Base-by-base conservation (phyloP, 2,329 filamentous ascomycete genomes). In the Aspergillus tamarii region DNA sequence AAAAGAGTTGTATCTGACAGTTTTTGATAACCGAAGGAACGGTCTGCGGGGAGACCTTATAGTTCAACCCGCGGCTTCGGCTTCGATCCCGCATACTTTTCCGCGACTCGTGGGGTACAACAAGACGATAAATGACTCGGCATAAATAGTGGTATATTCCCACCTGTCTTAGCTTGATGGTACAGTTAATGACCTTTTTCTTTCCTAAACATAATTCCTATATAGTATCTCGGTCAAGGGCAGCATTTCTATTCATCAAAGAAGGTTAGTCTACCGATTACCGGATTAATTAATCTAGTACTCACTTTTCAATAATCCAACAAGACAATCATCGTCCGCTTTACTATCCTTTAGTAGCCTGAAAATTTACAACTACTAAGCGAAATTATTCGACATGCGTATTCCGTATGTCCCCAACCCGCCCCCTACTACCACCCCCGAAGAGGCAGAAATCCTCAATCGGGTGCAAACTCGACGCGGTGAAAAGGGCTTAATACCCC, bases 381-480 rank as follows among this genome's bases (percentile, higher is more conserved):
- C 28, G 36, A 46, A n/a, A 32, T 28, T 30, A 34, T 61, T n/a
- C 67, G 78, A 41, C 23, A 87, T 87, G 85, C 84, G 84, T 71
- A 80, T 87, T 58, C 79, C 81, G 45, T 87, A 87, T 74, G 78
- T 85, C 52, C 70, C 78, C 59, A 80, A 86, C 65, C 83, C 84
- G 2, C 84, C 84, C 11, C 70, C 78, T 54, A 83, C 83, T 67
- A 72, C 70, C 23, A 79, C 77, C 32, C 70, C 78, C 45, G 80
- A 82, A 43, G 84, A 87, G 69, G 78, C 84, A 64, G 80, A 79
- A 26, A 81, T 86, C 36, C 79, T 86, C 48, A 76, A 82, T 57
- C 80, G 82, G 45, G 80, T 87, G 12, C 80, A 83, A 70, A 79
- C 82, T 55, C 81, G 85, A 61, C 78, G 85, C 65, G 84, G 83